Percentiles rank a stretch among this genome's conserved stretches.
Evolutionary conservation across 345 rosid species (phyloP).

Genomic region (Eucalyptus globulus): DNA sequence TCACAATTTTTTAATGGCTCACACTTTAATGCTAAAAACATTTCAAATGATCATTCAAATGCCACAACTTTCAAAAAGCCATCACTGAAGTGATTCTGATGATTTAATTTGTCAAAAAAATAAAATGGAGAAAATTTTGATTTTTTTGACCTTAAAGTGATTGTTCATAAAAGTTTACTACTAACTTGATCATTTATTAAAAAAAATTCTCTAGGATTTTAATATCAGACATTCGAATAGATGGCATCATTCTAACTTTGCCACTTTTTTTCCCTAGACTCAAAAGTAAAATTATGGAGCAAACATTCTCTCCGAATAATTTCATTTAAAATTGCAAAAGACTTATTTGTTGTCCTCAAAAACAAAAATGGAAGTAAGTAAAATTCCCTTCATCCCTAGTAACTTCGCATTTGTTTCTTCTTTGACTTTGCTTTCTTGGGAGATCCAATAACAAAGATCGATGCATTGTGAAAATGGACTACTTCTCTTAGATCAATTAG

Average conservation of each 20-base stretch:
- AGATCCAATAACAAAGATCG: background rate
- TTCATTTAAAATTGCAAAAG: background rate
- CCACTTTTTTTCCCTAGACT: background rate
- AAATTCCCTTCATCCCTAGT: background rate
- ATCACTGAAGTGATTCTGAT: background rate
- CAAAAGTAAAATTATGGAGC: background rate
- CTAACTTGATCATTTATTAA: background rate
- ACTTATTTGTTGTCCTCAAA: background rate
- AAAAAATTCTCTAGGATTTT: background rate
- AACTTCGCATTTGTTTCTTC: background rate
- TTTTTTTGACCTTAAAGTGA: background rate
- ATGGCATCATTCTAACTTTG: background rate
- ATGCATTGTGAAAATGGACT: background rate
- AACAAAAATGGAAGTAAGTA: background rate
- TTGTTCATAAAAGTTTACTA: background rate
- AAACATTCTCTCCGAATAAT: background rate
- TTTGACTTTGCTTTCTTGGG: background rate
- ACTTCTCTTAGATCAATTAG: background rate
- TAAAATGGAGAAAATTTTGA: background rate
- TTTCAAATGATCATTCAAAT: background rate
- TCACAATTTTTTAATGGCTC: background rate
- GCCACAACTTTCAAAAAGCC: background rate
- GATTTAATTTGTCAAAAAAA: background rate
- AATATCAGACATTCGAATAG: background rate
- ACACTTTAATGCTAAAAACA: background rate